phyloP scores from a whole-genome alignment of 192 early-diverging fungal genomes.

The Jimgerdemannia lactiflua region DNA sequence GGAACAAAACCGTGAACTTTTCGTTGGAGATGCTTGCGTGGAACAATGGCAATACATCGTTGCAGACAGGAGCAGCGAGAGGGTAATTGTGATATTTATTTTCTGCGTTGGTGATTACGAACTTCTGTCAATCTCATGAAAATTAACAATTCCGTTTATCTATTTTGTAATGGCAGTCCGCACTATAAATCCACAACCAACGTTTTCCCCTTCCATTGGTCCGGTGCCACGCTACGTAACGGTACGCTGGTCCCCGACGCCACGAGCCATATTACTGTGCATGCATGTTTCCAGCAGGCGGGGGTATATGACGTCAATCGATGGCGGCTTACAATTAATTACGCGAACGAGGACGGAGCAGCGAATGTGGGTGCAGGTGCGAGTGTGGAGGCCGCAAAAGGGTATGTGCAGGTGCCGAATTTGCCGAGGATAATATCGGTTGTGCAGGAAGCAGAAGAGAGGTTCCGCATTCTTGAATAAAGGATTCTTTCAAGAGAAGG shows the following conservation, averaged over 20 bases:
- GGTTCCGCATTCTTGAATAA: neutral
- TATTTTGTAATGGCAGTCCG: slow-evolving; percentile 8
- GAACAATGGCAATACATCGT: slow-evolving; percentile 8
- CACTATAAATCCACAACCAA: slow-evolving; percentile 17
- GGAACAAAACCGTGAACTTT: slow-evolving; percentile 58
- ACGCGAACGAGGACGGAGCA: slow-evolving; percentile 6
- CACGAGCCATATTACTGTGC: slow-evolving; percentile 35
- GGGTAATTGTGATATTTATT: neutral
- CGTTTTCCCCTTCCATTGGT: slow-evolving; percentile 56
- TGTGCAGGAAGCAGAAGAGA: neutral
- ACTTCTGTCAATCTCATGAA: neutral
- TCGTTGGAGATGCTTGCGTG: slow-evolving; percentile 55
- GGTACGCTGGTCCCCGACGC: slow-evolving; percentile 56
- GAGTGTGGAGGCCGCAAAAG: neutral
- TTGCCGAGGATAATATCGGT: slow-evolving; percentile 14
- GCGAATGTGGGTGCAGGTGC: neutral
- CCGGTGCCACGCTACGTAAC: slow-evolving; percentile 52
- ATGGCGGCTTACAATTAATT: slow-evolving; percentile 60
- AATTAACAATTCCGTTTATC: neutral
- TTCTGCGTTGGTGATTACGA: neutral
- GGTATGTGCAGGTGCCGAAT: slow-evolving; percentile 5
- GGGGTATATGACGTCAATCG: slow-evolving; percentile 78
- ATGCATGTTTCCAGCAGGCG: slow-evolving; percentile 54
- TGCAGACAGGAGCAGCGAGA: slow-evolving; percentile 13
- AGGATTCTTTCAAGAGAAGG: neutral